Evolutionary conservation across 345 rosid species (phyloP), one percentile per base, ranked within the genome.

Genomic region (Eucalyptus fibrosa): DNA sequence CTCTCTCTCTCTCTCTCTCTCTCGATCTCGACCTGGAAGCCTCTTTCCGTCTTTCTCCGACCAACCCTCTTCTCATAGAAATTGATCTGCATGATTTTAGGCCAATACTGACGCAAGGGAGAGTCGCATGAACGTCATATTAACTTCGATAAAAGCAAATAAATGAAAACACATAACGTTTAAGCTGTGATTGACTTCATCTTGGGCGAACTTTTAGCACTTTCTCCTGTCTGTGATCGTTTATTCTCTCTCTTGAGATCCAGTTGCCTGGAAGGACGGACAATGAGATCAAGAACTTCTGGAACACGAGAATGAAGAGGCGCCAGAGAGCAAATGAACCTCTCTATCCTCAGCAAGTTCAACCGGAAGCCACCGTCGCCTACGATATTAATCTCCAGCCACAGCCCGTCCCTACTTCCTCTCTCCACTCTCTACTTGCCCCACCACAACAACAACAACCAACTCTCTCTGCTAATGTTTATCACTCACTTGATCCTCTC

Each of bases 221-320:
- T 40, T 44, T 77, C 56, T 4, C 40, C 17, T 69, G 40, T 88
- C 17, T 86, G n/a, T 88, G 44, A 86, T 87, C 53, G 81, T 47
- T 83, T 86, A 37, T 5, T 56, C 32, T 10, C 47, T 87, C 32
- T 45, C 49, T 56, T 72, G 80, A 42, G 50, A 83, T 82, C 5
- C 92, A 96, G 99, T 92, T 97, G 87, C 99, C 98, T 1, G 99
- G 99, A 5, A 82, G 99, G 89, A 97, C 99, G 10, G 98, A 97
- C 87, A 97, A 97, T 88, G 99, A 97, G 91, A 97, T 97, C 87
- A 97, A 97, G 87, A 97, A 97, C 90, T 97, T 93, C 90, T 97
- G 99, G 99, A 97, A 97, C 89, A 95, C 99, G 0, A 93, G 98
- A 86, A 91, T 92, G 93, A 97, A 96, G 93, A 93, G 98, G 91